Evolutionary conservation across 1,284 basidiomycete species (phyloP), one percentile per base, ranked within the genome.

Genomic region (Mycena sp.): DNA sequence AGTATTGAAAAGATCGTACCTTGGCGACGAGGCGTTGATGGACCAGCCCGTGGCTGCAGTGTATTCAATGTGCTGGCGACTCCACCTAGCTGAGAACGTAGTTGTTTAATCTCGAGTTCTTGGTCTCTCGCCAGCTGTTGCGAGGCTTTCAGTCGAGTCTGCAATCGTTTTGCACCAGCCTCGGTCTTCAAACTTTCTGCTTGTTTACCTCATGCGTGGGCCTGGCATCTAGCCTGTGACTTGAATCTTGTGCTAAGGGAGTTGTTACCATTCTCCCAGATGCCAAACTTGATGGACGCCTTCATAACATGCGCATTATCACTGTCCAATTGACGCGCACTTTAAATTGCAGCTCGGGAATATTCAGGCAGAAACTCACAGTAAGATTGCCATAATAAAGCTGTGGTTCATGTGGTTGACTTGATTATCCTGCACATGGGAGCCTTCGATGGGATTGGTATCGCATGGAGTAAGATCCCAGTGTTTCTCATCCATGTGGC

Each of bases 281-380:
- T 37, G 7, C 48, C 48, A 50, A 37, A 35, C 12, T 35, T 19
- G 21, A 35, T 4, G 6, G 32, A 50, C 21, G 48, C 48, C 21
- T 23, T 37, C n/a, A 50, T 32, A 2, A 35, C 19, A 4, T 35
- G 7, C 14, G 32, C 32, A 35, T 7, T 35, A 14, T 35, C 32
- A 14, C 32, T 35, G 32, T 35, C 32, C 32, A 35, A 35, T 35
- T 35, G 7, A 35, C 32, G 32, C 14, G 32, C 7, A 35, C 32
- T 35, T 7, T 14, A 35, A 14, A 14, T 35, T 9, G 9, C 14
- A 35, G 14, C 14, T 35, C 14, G 7, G 32, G 32, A 14, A 9
- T 7, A 14, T 7, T 35, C 32, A 35, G 14, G 14, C 14, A 9
- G 32, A 35, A 19, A 9, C 40, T 41, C n/a, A 64, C 68, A 73